phyloP scores from a whole-genome alignment of 257 asterid species.

The Thymus quinquecostatus region DNA sequence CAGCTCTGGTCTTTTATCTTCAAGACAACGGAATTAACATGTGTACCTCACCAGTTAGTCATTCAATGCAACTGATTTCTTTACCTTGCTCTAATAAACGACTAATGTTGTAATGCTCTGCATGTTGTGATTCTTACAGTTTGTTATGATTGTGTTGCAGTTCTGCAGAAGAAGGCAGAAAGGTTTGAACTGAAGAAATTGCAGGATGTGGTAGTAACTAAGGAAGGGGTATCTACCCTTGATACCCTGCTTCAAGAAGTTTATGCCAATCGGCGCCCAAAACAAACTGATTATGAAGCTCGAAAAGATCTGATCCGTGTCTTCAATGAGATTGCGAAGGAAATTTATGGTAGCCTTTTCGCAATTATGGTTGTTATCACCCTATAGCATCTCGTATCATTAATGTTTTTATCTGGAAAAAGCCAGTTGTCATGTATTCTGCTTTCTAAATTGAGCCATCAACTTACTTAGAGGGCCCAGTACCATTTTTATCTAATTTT shows the following conservation, averaged over 20 bases:
- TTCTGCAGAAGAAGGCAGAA: constrained; percentile 65
- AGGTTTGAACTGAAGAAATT: constrained; percentile 59
- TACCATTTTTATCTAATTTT: constrained; percentile 6
- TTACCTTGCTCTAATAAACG: constrained; percentile 22
- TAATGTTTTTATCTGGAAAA: constrained; percentile 12
- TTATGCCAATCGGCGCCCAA: constrained; percentile 59
- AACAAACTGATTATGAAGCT: constrained; percentile 59
- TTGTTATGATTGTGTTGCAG: constrained; percentile 47
- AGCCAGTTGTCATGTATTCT: constrained; percentile 3
- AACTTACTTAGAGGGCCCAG: not conserved
- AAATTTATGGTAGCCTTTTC: constrained; percentile 63
- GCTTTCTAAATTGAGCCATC: constrained; percentile 6
- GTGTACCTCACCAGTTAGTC: not conserved
- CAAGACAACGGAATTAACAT: not conserved
- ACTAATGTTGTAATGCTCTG: constrained; percentile 2
- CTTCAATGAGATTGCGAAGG: constrained; percentile 81
- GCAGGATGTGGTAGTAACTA: constrained; percentile 46
- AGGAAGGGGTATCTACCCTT: constrained; percentile 45
- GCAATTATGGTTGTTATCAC: constrained; percentile 8
- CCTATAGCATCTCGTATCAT: not conserved
- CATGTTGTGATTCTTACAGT: constrained; percentile 23
- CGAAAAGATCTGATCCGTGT: constrained; percentile 70
- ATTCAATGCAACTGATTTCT: constrained; percentile 6
- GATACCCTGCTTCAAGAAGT: constrained; percentile 68
- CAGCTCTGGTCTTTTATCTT: not conserved